These are phyloP conservation scores for Sporothrix globosa DNA, from an alignment of 2,329 filamentous ascomycete species.

Conservation along the genomic window DNA sequence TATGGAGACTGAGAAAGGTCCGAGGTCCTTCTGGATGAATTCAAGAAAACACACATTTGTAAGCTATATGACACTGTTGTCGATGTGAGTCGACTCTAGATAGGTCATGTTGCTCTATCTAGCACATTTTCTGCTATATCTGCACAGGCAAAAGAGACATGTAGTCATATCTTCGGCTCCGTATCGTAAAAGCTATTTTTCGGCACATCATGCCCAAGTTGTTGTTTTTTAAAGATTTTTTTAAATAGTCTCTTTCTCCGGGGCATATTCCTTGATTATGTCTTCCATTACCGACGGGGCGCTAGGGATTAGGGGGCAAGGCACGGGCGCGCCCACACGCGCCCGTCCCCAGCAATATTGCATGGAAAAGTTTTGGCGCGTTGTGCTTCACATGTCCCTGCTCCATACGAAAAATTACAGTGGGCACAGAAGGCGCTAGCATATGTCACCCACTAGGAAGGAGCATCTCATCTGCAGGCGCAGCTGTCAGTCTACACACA, in stretches of 20 bases:
- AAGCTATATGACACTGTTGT: not conserved
- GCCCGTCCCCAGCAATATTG: slow-evolving; percentile 3
- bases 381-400: slow-evolving; percentile 7
- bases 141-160: not conserved
- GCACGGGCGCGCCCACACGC: slow-evolving; percentile 15
- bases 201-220: not conserved
- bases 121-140: no score
- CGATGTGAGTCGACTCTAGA: no score
- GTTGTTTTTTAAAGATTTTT: not conserved
- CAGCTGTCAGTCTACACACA: not conserved
- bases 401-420: not conserved
- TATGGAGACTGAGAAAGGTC: not conserved
- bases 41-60: not conserved
- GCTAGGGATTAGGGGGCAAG: slow-evolving; percentile 28
- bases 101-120: not conserved
- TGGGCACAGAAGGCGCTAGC: slow-evolving; percentile 21
- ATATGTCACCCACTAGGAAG: not conserved
- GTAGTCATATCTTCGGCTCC: not conserved
- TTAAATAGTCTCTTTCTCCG: not conserved
- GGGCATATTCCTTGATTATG: slow-evolving; percentile 34
- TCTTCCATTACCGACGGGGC: slow-evolving; percentile 23
- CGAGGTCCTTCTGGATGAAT: not conserved
- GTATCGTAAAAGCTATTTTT: not conserved
- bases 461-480: slow-evolving; percentile 7
- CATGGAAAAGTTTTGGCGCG: slow-evolving; percentile 7